Evolutionary conservation across 306 rosid species (phyloP).

Genomic region (Inga oerstediana): DNA sequence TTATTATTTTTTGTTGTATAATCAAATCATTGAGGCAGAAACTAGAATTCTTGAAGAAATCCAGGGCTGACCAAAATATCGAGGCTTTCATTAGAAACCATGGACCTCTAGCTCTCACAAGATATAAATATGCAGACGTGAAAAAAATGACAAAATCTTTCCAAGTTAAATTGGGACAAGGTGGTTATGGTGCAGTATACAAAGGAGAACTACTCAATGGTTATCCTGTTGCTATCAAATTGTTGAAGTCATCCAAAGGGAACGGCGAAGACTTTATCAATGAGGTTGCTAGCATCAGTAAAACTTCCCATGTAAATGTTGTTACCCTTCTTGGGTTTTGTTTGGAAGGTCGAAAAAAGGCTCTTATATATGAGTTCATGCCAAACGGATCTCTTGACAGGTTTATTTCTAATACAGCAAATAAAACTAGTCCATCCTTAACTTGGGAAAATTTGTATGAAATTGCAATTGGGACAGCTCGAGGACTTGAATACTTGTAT

Average conservation of each 20-base stretch:
- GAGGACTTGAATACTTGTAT: slow-evolving; percentile 41
- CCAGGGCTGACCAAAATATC: slow-evolving; percentile 15
- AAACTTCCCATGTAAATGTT: slow-evolving; percentile 57
- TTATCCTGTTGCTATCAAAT: slow-evolving; percentile 45
- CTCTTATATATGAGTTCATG: slow-evolving; percentile 41
- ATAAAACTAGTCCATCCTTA: background rate
- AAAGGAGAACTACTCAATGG: slow-evolving; percentile 41
- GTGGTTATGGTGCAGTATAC: slow-evolving; percentile 51
- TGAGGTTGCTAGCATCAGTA: slow-evolving; percentile 52
- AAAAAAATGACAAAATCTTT: slow-evolving; percentile 49
- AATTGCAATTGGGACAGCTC: slow-evolving; percentile 31
- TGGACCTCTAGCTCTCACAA: slow-evolving; percentile 35
- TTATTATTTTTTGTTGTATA: background rate
- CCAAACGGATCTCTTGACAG: slow-evolving; percentile 38
- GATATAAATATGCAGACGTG: slow-evolving; percentile 42
- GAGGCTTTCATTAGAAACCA: slow-evolving; percentile 40
- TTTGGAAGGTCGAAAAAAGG: slow-evolving; percentile 29
- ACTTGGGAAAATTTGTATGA: slow-evolving; percentile 21
- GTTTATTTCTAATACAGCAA: background rate
- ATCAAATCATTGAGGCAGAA: background rate
- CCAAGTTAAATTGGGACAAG: slow-evolving; percentile 43
- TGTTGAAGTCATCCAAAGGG: slow-evolving; percentile 47
- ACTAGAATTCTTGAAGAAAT: background rate
- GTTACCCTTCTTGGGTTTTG: slow-evolving; percentile 40
- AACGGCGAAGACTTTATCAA: slow-evolving; percentile 53